These are phyloP conservation scores for Pichia norvegensis DNA, from an alignment of 1,139 yeast species.

Conservation along the genomic window DNA sequence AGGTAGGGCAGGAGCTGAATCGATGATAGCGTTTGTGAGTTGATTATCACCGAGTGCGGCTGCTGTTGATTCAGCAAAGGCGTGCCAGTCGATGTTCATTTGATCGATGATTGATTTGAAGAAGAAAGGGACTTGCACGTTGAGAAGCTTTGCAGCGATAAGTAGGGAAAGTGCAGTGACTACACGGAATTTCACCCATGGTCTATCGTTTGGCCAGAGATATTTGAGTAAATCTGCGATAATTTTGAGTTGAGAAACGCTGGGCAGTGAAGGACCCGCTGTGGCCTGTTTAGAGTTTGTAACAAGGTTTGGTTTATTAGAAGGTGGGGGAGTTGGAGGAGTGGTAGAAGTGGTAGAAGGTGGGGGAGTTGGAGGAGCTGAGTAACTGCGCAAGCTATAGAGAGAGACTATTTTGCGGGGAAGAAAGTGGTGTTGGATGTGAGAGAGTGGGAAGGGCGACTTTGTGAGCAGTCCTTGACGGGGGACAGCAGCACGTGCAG, in stretches of 20 bases:
- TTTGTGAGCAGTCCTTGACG: no score
- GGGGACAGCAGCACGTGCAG: no score
- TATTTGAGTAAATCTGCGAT: conserved; percentile 59
- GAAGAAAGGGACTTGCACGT: conserved; percentile 93
- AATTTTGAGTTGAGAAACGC: conserved; percentile 49
- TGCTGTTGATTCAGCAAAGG: conserved; percentile 40
- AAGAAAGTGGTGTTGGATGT: no score
- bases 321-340: neutral
- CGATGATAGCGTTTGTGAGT: conserved; percentile 9
- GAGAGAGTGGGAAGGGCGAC: no score
- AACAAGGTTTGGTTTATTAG: conserved; percentile 14
- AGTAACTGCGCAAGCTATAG: neutral
- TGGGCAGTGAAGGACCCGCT: conserved; percentile 15
- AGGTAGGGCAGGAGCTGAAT: conserved; percentile 34
- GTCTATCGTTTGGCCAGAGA: conserved; percentile 82
- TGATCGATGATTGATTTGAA: conserved; percentile 84
- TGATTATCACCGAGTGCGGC: conserved; percentile 9
- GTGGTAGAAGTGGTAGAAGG: neutral
- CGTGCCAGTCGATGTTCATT: conserved; percentile 86
- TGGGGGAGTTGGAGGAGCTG: neutral
- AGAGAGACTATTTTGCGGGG: no score
- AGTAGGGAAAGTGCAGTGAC: conserved; percentile 63
- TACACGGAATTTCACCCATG: conserved; percentile 67
- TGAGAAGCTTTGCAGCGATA: conserved; percentile 72
- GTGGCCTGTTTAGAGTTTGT: conserved; percentile 13